Evolutionary conservation across 2,329 filamentous ascomycete species (phyloP), one percentile per base, ranked within the genome.

Genomic region (Arthrobotrys pseudoclavata): DNA sequence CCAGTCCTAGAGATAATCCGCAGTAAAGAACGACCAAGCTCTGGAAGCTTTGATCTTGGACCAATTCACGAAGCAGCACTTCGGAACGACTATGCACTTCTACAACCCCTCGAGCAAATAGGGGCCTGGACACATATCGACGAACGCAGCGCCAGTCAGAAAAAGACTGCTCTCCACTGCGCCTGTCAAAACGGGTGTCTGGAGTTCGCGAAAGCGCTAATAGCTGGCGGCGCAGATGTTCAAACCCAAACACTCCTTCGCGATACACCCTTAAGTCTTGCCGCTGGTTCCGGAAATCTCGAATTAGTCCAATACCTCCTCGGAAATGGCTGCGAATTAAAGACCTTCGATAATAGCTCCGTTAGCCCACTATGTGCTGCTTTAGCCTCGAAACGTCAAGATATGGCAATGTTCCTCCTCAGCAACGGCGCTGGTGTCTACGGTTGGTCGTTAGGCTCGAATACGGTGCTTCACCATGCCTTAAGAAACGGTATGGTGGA

Each of bases 81-180:
- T 15, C 66, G 72, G n/a, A 76, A 76, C 18, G 72, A 76, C 37
- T 55, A 66, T n/a, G 53, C 57, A n/a, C 45, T 76, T 13, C 18
- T 76, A 18, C 55, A 67, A 22, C 66, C 72, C 15, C 60, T 76
- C 0, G 72, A 70, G 24, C 31, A n/a, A 2, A 67, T 61, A 18
- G 60, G 31, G 4, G 72, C 66, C 9, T 76, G 42, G 48, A 76
- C 66, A 6, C 67, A 69, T 29, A 62, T 76, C 6, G 72, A 76
- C 42, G 72, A 76, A 50, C 72, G 67, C 29, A 60, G 55, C 29
- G 29, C 52, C 3, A 24, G 31, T 3, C 50, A 64, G 29, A 68
- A 70, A 66, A 69, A 76, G 55, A 78, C 75, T 1, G 75, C 75
- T 3, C 63, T 78, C 4, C 75, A 78, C 68, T 71, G 67, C 53